phyloP scores from a whole-genome alignment of 768 basidiomycete species.

The Amanita brunnescens region DNA sequence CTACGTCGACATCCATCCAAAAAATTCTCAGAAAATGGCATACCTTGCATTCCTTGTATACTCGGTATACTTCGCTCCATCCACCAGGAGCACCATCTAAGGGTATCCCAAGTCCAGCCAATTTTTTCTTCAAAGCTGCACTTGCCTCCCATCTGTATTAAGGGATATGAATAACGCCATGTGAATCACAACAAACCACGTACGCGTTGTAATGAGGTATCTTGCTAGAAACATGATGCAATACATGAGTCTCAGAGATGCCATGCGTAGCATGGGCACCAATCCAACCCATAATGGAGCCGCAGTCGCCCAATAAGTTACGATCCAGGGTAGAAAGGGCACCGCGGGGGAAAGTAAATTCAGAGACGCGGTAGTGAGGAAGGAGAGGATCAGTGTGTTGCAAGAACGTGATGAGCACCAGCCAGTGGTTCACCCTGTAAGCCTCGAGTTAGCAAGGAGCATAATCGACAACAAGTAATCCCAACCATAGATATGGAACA shows the following conservation, averaged over 20 bases:
- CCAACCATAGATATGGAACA: slow-evolving; percentile 79
- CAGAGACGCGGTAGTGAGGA: slow-evolving; percentile 84
- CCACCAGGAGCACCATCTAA: slow-evolving; percentile 69
- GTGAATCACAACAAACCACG: slow-evolving; percentile 15
- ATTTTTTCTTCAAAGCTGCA: slow-evolving; percentile 70
- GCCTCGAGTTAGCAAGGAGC: background rate
- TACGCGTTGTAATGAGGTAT: slow-evolving; percentile 92
- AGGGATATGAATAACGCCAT: background rate
- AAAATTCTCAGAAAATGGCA: background rate
- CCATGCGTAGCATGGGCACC: slow-evolving; percentile 83
- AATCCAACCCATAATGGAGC: slow-evolving; percentile 75
- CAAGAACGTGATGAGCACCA: slow-evolving; percentile 93
- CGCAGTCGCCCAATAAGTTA: slow-evolving; percentile 67
- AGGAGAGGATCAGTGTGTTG: slow-evolving; percentile 96
- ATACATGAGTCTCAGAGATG: slow-evolving; percentile 89
- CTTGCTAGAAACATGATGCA: slow-evolving; percentile 89
- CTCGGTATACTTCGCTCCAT: slow-evolving; percentile 74
- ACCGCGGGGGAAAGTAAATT: slow-evolving; percentile 92
- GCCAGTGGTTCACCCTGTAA: slow-evolving; percentile 82
- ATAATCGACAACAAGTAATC: background rate
- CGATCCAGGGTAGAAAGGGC: slow-evolving; percentile 91
- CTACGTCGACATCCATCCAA: background rate
- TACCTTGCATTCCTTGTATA: slow-evolving; percentile 72
- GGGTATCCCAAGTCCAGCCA: slow-evolving; percentile 51
- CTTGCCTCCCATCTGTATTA: slow-evolving; percentile 77